Conservation (phyloP, 2,329 filamentous ascomycete genomes). For the Exophiala sp. region DNA sequence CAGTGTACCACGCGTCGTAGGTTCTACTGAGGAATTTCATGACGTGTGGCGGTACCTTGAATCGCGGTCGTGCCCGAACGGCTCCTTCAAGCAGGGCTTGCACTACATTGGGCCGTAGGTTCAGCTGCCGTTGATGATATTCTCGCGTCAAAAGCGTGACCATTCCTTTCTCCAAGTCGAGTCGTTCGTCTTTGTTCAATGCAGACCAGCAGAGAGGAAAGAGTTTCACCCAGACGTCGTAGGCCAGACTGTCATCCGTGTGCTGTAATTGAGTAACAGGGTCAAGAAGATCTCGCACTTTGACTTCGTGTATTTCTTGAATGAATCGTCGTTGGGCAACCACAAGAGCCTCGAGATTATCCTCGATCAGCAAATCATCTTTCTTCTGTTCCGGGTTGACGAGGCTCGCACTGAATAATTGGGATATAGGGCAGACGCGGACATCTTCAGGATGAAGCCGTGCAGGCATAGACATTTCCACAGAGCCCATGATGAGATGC, state of each 20-base stretch:
- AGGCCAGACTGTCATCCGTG: slow-evolving; percentile 70
- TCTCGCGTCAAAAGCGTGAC: slow-evolving; percentile 90
- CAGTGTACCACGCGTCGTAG: slow-evolving; percentile 97
- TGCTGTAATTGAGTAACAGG: slow-evolving; percentile 90
- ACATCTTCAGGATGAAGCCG: slow-evolving; percentile 82
- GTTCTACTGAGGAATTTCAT: slow-evolving; percentile 92
- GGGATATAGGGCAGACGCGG: slow-evolving; percentile 65
- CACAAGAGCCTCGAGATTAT: slow-evolving; percentile 74
- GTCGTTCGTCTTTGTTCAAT: slow-evolving; percentile 76
- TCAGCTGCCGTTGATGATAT: slow-evolving; percentile 88
- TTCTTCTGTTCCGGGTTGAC: slow-evolving; percentile 65
- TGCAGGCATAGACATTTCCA: slow-evolving; percentile 75
- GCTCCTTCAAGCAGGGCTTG: slow-evolving; percentile 86
- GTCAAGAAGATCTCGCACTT: slow-evolving; percentile 80
- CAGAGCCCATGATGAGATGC: slow-evolving; percentile 81
- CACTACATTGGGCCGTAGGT: slow-evolving; percentile 91
- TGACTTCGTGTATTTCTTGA: slow-evolving; percentile 74
- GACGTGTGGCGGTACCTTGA: slow-evolving; percentile 90
- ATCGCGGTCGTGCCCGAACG: slow-evolving; percentile 74
- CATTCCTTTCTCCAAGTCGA: slow-evolving; percentile 83
- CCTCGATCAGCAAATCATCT: slow-evolving; percentile 66
- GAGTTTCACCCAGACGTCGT: slow-evolving; percentile 82
- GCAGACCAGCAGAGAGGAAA: slow-evolving; percentile 95
- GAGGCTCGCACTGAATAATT: slow-evolving; percentile 56
- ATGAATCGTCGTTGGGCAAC: slow-evolving; percentile 75